phyloP scores from a whole-genome alignment of 2,329 filamentous ascomycete genomes.

The Colletotrichum salicis region DNA sequence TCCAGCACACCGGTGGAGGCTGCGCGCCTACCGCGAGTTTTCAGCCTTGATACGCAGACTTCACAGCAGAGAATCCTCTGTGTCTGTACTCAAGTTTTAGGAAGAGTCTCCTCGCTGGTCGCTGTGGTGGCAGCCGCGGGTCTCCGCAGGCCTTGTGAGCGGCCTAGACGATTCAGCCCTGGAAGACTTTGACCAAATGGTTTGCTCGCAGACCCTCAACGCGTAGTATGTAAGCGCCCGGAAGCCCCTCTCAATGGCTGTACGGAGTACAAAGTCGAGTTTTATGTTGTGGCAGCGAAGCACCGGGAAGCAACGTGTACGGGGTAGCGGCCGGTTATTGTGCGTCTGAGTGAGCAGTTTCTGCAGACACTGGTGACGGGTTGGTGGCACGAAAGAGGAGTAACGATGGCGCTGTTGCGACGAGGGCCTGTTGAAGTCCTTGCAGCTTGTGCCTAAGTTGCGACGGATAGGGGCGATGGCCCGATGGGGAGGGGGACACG shows the following conservation, averaged over 20 bases:
- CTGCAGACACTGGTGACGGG: conserved; percentile 22
- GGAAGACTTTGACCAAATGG: conserved; percentile 2
- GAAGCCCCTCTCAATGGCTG: not conserved
- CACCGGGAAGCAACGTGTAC: conserved; percentile 8
- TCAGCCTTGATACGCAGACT: not conserved
- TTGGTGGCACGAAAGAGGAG: conserved; percentile 17
- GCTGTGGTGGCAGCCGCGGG: not conserved
- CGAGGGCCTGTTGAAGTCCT: not conserved
- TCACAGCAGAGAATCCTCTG: too few relatives aligned
- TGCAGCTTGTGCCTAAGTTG: not conserved
- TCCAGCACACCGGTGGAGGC: not conserved
- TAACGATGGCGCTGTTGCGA: conserved; percentile 21
- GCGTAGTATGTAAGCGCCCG: not conserved
- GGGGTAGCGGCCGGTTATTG: not conserved
- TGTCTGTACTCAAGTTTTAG: too few relatives aligned
- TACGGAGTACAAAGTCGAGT: conserved; percentile 6
- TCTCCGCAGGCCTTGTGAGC: not conserved
- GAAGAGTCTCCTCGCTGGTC: not conserved
- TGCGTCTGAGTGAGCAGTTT: conserved; percentile 2
- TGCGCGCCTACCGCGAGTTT: not conserved
- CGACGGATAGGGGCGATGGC: conserved; percentile 10
- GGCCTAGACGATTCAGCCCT: conserved; percentile 9
- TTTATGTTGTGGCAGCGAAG: conserved; percentile 22
- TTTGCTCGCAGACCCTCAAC: conserved; percentile 10
- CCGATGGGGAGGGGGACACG: too few relatives aligned